Percentiles rank a stretch among this genome's conserved stretches.
phyloP scores from a whole-genome alignment of 2,329 filamentous ascomycete genomes.

The Pyrenophora teres region DNA sequence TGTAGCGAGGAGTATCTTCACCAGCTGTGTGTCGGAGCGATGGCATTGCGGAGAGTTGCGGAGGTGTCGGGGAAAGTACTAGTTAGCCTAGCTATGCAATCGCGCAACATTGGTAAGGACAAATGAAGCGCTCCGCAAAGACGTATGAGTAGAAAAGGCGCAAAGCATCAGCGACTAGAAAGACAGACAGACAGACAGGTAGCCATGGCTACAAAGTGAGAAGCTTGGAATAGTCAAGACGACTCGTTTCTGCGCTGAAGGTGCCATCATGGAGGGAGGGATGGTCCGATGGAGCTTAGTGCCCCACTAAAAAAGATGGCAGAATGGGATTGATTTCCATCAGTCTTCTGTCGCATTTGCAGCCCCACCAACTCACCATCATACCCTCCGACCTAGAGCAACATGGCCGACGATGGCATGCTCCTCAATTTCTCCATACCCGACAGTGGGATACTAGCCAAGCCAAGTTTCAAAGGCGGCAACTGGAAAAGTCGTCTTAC shows the following conservation, averaged over 20 bases:
- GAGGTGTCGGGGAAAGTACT: slow-evolving; percentile 21
- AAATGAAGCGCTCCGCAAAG: neutral
- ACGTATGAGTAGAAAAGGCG: slow-evolving; percentile 12
- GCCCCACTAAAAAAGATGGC: slow-evolving; percentile 27
- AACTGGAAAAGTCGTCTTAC: slow-evolving; percentile 87
- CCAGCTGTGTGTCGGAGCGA: slow-evolving; percentile 25
- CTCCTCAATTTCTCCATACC: slow-evolving; percentile 87
- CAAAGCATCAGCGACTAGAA: neutral
- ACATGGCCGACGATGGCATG: slow-evolving; percentile 94
- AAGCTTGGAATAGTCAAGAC: slow-evolving; percentile 24
- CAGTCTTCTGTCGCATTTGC: neutral
- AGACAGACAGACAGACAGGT: neutral
- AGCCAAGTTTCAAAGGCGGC: slow-evolving; percentile 78
- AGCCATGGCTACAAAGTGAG: slow-evolving; percentile 22
- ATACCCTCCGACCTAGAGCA: slow-evolving; percentile 10
- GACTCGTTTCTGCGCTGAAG: slow-evolving; percentile 34
- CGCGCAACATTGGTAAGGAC: neutral
- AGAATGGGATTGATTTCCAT: slow-evolving; percentile 14
- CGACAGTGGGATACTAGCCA: slow-evolving; percentile 67
- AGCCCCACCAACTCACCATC: slow-evolving; percentile 8
- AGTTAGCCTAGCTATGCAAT: neutral
- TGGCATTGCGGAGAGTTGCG: slow-evolving; percentile 34
- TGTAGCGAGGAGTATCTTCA: slow-evolving; percentile 9
- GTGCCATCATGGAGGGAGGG: slow-evolving; percentile 11
- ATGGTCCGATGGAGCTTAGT: slow-evolving; percentile 11